Conservation (phyloP, 2,329 filamentous ascomycete species). For the Akanthomyces uredinophilus region DNA sequence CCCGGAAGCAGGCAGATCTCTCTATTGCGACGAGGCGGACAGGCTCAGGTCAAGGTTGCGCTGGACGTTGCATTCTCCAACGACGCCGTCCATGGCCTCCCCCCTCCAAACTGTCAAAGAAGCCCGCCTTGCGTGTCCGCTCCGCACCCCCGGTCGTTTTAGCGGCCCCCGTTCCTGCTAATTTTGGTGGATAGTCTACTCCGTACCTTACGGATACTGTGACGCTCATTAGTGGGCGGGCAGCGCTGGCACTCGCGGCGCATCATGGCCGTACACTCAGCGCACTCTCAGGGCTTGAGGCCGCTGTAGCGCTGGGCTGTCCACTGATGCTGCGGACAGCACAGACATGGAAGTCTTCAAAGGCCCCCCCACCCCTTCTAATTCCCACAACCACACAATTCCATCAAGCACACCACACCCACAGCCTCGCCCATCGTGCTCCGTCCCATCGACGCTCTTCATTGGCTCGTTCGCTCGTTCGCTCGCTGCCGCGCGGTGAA, state of each 20-base stretch:
- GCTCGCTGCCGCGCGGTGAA: background rate
- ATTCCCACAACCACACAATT: background rate
- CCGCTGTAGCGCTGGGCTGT: background rate
- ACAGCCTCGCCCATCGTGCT: background rate
- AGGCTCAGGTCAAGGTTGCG: background rate
- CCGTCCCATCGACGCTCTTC: background rate
- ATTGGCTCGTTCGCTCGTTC: constrained; percentile 4
- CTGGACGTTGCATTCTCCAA: constrained; percentile 9
- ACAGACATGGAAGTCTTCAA: no score
- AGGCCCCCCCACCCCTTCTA: background rate
- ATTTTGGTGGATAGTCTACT: background rate
- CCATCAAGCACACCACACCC: background rate
- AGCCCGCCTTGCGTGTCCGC: background rate
- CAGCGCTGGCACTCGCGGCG: background rate
- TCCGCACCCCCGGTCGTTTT: constrained; percentile 11
- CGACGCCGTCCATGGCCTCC: background rate
- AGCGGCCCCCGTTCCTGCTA: constrained; percentile 4
- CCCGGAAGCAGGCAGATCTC: background rate
- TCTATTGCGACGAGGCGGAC: background rate
- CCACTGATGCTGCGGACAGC: no score
- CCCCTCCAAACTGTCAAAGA: background rate
- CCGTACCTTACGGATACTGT: no score
- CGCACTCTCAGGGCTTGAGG: background rate
- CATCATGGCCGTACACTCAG: background rate
- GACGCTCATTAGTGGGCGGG: background rate